These are phyloP conservation scores for Russula lepida DNA, from an alignment of 768 basidiomycete species.

Conservation along the genomic window DNA sequence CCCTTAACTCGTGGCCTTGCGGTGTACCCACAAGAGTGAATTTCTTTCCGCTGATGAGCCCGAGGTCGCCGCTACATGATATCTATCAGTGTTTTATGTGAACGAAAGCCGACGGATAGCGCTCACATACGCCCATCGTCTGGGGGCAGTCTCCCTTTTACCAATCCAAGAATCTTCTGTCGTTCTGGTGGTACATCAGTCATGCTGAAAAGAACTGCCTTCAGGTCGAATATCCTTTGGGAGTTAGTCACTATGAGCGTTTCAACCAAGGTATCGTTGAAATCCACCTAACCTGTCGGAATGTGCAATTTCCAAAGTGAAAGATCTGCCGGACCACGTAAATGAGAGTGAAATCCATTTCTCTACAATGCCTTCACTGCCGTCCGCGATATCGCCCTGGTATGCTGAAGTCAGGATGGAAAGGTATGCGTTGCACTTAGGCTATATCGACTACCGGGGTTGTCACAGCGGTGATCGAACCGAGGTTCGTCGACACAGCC, in stretches of 20 bases:
- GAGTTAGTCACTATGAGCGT: not conserved
- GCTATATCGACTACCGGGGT: not conserved
- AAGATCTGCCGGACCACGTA: slow-evolving; percentile 63
- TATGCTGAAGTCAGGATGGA: not conserved
- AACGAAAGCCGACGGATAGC: not conserved
- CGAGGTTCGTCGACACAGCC: no score
- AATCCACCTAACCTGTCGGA: slow-evolving; percentile 53
- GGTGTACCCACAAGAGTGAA: slow-evolving; percentile 85
- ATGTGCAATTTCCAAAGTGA: slow-evolving; percentile 59
- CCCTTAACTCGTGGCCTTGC: slow-evolving; percentile 77
- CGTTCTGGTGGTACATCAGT: slow-evolving; percentile 77
- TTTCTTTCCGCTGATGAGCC: slow-evolving; percentile 53
- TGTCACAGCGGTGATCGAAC: not conserved
- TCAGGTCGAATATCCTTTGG: slow-evolving; percentile 71
- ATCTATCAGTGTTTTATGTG: slow-evolving; percentile 4
- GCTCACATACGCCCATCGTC: slow-evolving; percentile 60
- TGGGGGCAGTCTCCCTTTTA: slow-evolving; percentile 72
- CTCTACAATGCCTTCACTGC: slow-evolving; percentile 19
- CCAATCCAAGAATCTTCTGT: slow-evolving; percentile 81
- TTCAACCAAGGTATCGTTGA: not conserved
- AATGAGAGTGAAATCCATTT: slow-evolving; percentile 58
- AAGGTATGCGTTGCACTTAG: not conserved
- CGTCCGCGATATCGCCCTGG: not conserved
- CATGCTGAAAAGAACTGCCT: slow-evolving; percentile 51
- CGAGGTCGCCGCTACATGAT: slow-evolving; percentile 44